A percentile compares a stretch with the other conserved stretches of the same genome.
Evolutionary conservation across 2,329 filamentous ascomycete species (phyloP).

Genomic region (Domatiomyces globalis): DNA sequence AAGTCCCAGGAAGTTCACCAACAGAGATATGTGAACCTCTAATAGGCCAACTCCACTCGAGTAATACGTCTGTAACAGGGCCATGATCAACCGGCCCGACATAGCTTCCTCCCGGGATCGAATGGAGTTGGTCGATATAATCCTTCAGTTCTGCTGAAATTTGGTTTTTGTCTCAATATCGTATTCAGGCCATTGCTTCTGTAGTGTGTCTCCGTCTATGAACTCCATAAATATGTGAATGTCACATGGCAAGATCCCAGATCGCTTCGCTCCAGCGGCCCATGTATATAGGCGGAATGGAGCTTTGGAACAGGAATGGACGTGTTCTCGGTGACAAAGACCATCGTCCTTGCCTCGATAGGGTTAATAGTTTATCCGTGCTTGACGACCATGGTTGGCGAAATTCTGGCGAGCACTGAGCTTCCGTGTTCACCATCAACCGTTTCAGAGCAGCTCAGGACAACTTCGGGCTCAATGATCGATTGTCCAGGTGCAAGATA

Average conservation of each 20-base stretch:
- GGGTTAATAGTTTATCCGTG: constrained; percentile 9
- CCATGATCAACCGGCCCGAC: neutral
- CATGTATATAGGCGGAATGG: constrained; percentile 10
- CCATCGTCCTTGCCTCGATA: constrained; percentile 14
- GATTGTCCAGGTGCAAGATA: too few relatives aligned
- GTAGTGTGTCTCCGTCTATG: neutral
- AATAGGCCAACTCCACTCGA: neutral
- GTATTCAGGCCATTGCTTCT: neutral
- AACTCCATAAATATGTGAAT: neutral
- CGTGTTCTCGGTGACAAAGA: constrained; percentile 11
- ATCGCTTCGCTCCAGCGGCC: too few relatives aligned
- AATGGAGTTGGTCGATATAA: neutral
- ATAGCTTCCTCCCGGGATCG: neutral
- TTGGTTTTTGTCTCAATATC: neutral
- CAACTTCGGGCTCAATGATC: too few relatives aligned
- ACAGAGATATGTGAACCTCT: too few relatives aligned
- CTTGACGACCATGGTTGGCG: constrained; percentile 13
- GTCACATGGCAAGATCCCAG: neutral
- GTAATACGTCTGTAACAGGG: neutral
- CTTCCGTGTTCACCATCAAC: too few relatives aligned
- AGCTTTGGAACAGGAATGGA: constrained; percentile 10
- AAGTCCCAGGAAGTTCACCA: too few relatives aligned
- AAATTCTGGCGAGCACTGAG: constrained; percentile 9
- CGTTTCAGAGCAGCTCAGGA: too few relatives aligned
- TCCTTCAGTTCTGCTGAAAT: neutral